Percentiles rank a stretch among this genome's conserved stretches.
phyloP scores from a whole-genome alignment of 2,329 filamentous ascomycete species.

The Arthrobotrys pseudoclavata region DNA sequence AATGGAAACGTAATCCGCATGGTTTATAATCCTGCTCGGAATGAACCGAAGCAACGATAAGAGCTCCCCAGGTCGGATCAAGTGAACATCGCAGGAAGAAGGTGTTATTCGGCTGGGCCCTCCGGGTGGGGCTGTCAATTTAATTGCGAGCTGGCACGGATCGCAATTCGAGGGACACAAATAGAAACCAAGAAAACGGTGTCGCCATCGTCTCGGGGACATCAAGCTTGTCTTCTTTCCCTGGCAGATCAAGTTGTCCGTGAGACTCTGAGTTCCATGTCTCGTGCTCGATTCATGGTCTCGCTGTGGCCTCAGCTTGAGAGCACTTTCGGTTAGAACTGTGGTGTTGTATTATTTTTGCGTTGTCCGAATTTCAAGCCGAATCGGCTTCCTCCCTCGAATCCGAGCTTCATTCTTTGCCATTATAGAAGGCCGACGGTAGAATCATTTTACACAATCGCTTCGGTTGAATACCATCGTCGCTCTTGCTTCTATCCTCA shows the following conservation, averaged over 20 bases:
- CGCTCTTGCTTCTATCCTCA: no score
- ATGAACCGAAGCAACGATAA: background rate
- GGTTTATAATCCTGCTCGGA: background rate
- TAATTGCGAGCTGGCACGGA: background rate
- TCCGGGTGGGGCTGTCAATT: background rate
- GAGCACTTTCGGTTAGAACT: no score
- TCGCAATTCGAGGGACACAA: background rate
- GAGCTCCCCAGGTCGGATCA: background rate
- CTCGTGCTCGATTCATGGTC: background rate
- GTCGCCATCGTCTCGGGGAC: no score
- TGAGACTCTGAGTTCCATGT: background rate
- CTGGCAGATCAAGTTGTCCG: no score
- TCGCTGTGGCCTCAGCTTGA: no score
- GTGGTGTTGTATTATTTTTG: constrained; percentile 12
- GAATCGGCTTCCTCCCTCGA: background rate
- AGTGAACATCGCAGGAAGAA: background rate
- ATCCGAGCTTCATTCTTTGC: background rate
- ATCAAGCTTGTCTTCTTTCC: no score
- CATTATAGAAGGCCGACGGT: no score
- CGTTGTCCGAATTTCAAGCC: constrained; percentile 7
- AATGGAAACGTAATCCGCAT: background rate
- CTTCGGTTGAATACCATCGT: no score
- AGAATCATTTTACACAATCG: no score
- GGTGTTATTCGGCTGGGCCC: no score
- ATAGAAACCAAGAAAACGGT: no score